Conservation (phyloP, 768 basidiomycete species). For the Brasilioporus rufonigricans region DNA sequence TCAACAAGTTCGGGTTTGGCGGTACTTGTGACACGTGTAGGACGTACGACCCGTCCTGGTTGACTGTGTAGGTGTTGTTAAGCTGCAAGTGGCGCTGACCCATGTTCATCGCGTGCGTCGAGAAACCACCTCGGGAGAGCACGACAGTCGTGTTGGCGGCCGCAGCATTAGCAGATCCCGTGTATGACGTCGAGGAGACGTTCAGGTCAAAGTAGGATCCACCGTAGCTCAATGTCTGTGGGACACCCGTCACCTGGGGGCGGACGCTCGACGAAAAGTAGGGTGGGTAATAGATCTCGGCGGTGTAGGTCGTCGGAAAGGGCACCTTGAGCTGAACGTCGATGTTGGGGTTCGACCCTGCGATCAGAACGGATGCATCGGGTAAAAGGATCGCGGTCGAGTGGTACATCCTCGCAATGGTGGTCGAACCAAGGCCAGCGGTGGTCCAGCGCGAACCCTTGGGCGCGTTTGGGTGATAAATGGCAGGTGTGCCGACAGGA, state of each 20-base stretch:
- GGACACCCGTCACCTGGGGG: constrained; percentile 68
- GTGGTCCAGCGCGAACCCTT: constrained; percentile 74
- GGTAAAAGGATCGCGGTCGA: constrained; percentile 85
- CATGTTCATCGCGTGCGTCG: too few species aligned
- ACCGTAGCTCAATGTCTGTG: constrained; percentile 76
- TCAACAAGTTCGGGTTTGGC: constrained; percentile 81
- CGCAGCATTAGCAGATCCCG: constrained; percentile 61
- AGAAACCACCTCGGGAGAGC: constrained; percentile 81
- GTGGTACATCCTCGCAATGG: constrained; percentile 85
- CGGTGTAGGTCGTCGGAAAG: constrained; percentile 77
- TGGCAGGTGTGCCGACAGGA: constrained; percentile 74
- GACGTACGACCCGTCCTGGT: constrained; percentile 70
- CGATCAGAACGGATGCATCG: constrained; percentile 81
- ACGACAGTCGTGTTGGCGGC: constrained; percentile 74
- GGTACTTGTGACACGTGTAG: constrained; percentile 82
- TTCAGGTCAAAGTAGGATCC: constrained; percentile 76
- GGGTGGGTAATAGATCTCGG: constrained; percentile 88
- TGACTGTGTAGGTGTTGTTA: constrained; percentile 81
- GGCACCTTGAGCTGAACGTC: constrained; percentile 63
- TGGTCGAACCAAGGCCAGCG: constrained; percentile 56
- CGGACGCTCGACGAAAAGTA: constrained; percentile 75
- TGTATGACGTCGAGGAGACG: constrained; percentile 63
- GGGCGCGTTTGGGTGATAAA: constrained; percentile 78
- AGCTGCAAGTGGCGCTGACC: constrained; percentile 79
- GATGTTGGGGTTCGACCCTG: constrained; percentile 91